Conservation (phyloP, 2,329 filamentous ascomycete genomes). For the Xylariaceae sp. region DNA sequence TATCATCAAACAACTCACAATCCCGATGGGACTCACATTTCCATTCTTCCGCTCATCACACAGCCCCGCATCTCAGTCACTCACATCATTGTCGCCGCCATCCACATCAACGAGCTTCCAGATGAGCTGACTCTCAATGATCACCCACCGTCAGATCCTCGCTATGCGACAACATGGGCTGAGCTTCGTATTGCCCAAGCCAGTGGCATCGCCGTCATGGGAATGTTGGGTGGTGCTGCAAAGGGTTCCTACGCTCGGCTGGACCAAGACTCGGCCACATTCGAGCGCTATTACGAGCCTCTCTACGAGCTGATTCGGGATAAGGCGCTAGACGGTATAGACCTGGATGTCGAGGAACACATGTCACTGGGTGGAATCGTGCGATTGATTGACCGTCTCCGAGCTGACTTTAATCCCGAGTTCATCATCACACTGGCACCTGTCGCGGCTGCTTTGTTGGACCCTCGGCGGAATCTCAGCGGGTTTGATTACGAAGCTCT, state of each 20-base stretch:
- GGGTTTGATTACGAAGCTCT: slow-evolving; percentile 73
- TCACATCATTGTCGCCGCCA: slow-evolving; percentile 74
- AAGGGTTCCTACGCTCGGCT: slow-evolving; percentile 64
- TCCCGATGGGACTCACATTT: slow-evolving; percentile 36
- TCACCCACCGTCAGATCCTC: slow-evolving; percentile 60
- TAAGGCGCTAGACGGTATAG: slow-evolving; percentile 61
- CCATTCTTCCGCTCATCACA: slow-evolving; percentile 41
- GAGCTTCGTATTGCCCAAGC: slow-evolving; percentile 69
- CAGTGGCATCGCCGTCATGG: slow-evolving; percentile 69
- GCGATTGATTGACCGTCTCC: slow-evolving; percentile 61
- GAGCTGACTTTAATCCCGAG: slow-evolving; percentile 59
- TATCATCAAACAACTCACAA: slow-evolving; percentile 43
- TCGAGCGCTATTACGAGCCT: slow-evolving; percentile 69
- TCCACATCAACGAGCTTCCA: slow-evolving; percentile 70
- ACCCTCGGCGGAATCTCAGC: slow-evolving; percentile 62
- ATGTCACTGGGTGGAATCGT: slow-evolving; percentile 64
- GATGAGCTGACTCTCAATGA: slow-evolving; percentile 72
- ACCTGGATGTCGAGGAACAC: slow-evolving; percentile 73
- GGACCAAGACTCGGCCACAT: slow-evolving; percentile 48
- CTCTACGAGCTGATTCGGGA: slow-evolving; percentile 59
- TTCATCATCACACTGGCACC: slow-evolving; percentile 79
- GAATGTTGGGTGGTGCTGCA: slow-evolving; percentile 78
- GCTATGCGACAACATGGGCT: slow-evolving; percentile 66
- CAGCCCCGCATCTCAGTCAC: slow-evolving; percentile 47
- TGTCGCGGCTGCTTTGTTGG: slow-evolving; percentile 69